phyloP scores from a whole-genome alignment of 2,329 filamentous ascomycete species.

The Fusarium camptoceras region DNA sequence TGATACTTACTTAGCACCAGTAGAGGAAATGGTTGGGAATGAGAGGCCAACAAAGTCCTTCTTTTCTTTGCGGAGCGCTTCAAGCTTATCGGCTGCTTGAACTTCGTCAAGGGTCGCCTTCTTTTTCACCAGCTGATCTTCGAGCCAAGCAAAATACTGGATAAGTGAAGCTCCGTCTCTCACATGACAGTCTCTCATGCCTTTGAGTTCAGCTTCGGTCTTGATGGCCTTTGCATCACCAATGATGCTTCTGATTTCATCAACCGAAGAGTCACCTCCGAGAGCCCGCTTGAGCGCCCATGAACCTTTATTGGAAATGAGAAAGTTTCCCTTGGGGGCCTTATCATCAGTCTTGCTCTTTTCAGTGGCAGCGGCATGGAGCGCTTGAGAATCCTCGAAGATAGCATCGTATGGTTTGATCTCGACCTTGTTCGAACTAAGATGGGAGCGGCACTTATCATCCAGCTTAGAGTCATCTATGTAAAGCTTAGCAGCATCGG shows the following conservation, averaged over 20 bases:
- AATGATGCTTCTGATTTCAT: conserved; percentile 88
- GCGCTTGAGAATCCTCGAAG: conserved; percentile 78
- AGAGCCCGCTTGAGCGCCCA: conserved; percentile 92
- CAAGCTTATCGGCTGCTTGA: conserved; percentile 89
- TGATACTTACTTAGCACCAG: conserved; percentile 75
- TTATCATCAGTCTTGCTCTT: conserved; percentile 50
- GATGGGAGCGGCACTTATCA: conserved; percentile 74
- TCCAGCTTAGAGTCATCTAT: conserved; percentile 83
- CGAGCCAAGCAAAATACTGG: conserved; percentile 96
- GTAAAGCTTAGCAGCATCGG: conserved; percentile 81
- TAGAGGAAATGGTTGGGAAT: conserved; percentile 96
- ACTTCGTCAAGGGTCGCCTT: conserved; percentile 86
- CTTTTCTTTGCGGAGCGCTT: conserved; percentile 75
- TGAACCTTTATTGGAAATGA: conserved; percentile 89
- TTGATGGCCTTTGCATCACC: conserved; percentile 94
- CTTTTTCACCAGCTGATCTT: conserved; percentile 83
- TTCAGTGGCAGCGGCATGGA: conserved; percentile 59
- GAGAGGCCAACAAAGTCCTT: conserved; percentile 88
- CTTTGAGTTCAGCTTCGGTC: conserved; percentile 87
- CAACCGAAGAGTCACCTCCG: conserved; percentile 85
- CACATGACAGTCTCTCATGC: conserved; percentile 94
- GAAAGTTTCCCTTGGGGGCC: conserved; percentile 70
- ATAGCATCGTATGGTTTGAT: conserved; percentile 87
- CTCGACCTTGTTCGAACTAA: conserved; percentile 75
- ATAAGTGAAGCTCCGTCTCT: conserved; percentile 91